Evolutionary conservation across 768 basidiomycete species (phyloP).

Genomic region (Xanthoconium purpureum): DNA sequence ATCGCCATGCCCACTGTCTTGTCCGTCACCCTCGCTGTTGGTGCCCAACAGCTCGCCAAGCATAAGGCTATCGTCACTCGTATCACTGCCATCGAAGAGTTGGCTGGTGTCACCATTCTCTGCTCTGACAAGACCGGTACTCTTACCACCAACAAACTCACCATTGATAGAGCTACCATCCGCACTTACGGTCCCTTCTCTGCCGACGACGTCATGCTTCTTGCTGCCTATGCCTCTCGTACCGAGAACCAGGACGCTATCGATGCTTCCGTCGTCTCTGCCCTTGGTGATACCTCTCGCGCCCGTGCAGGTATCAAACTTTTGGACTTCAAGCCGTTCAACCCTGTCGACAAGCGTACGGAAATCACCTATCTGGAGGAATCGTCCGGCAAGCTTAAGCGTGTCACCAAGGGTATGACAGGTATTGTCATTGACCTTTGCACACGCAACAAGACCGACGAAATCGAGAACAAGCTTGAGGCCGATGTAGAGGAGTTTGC

Average conservation of each 20-base stretch:
- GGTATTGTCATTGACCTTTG: constrained; percentile 98
- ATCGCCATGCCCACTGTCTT: constrained; percentile 99
- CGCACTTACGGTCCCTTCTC: constrained; percentile 87
- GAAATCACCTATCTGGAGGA: constrained; percentile 98
- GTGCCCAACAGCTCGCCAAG: constrained; percentile 97
- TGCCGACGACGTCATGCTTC: constrained; percentile 87
- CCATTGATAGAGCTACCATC: constrained; percentile 91
- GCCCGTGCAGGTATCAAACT: constrained; percentile 94
- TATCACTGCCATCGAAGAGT: constrained; percentile 98
- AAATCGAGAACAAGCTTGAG: constrained; percentile 87
- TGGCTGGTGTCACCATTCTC: constrained; percentile 97
- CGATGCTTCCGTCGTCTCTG: constrained; percentile 79
- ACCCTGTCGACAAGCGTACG: constrained; percentile 98
- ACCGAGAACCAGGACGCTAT: constrained; percentile 99
- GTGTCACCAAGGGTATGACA: constrained; percentile 99
- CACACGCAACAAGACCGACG: constrained; percentile 94
- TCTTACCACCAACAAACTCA: constrained; percentile 98
- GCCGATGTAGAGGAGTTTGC: constrained; percentile 96
- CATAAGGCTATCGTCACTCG: constrained; percentile 99
- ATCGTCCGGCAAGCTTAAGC: constrained; percentile 92
- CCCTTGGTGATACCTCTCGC: constrained; percentile 64
- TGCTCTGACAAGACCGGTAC: constrained; percentile 99
- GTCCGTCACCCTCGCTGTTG: constrained; percentile 97
- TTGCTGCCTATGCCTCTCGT: constrained; percentile 94
- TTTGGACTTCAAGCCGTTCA: constrained; percentile 99